Evolutionary conservation across 2,329 filamentous ascomycete genomes (phyloP).

Genomic region (Pyricularia grisea): DNA sequence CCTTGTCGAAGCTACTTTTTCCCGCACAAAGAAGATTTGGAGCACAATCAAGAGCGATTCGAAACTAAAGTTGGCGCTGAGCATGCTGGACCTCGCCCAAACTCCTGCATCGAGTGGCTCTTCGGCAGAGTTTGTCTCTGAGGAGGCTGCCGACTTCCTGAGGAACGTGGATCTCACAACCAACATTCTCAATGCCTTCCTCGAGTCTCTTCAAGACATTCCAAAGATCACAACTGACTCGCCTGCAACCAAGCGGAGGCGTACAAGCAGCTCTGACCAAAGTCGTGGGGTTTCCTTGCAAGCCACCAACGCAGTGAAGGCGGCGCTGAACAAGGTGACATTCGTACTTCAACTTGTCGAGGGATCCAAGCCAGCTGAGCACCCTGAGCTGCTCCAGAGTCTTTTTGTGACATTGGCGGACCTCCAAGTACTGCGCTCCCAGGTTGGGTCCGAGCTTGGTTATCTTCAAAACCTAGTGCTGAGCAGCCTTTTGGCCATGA

Average conservation of each 20-base stretch:
- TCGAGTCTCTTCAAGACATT: slow-evolving; percentile 66
- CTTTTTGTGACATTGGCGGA: slow-evolving; percentile 82
- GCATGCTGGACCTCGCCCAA: slow-evolving; percentile 45
- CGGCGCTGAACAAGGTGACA: slow-evolving; percentile 66
- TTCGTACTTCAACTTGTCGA: slow-evolving; percentile 86
- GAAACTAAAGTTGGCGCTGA: slow-evolving; percentile 49
- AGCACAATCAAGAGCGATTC: slow-evolving; percentile 55
- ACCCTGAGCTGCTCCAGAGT: slow-evolving; percentile 66
- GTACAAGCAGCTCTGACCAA: slow-evolving; percentile 65
- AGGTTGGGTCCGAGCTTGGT: slow-evolving; percentile 77
- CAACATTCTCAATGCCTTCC: slow-evolving; percentile 59
- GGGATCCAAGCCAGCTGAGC: slow-evolving; percentile 62
- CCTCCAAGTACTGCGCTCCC: slow-evolving; percentile 72
- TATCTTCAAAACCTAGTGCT: slow-evolving; percentile 84
- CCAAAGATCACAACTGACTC: slow-evolving; percentile 62
- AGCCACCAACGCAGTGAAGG: slow-evolving; percentile 55
- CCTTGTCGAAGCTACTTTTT: slow-evolving; percentile 58
- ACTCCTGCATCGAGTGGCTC: slow-evolving; percentile 31
- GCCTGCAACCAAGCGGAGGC: slow-evolving; percentile 68
- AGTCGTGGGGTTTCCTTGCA: slow-evolving; percentile 49
- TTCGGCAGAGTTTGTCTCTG: slow-evolving; percentile 29
- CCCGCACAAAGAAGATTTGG: slow-evolving; percentile 65
- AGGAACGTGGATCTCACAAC: slow-evolving; percentile 66
- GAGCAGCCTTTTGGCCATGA: slow-evolving; percentile 72
- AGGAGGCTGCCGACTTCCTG: slow-evolving; percentile 62